These are phyloP conservation scores for Trichosporon faecale DNA, from an alignment of 1,284 basidiomycete species.

Conservation along the genomic window DNA sequence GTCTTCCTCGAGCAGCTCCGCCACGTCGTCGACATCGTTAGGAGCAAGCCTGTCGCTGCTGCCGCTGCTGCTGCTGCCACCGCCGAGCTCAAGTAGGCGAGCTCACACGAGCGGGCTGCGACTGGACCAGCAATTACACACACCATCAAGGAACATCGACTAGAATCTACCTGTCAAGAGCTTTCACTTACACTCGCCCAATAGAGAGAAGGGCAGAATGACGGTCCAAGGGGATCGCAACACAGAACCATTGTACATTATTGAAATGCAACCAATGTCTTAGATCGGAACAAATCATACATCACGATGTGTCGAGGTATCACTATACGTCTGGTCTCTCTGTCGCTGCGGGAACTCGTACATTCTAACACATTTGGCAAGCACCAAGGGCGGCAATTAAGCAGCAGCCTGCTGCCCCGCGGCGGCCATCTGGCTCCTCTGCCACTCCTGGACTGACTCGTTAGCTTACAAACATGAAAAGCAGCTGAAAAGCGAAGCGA, in stretches of 20 bases:
- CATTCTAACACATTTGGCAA: neutral
- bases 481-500: neutral
- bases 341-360: neutral
- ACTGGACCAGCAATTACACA: no score
- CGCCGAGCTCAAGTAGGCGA: constrained; percentile 13
- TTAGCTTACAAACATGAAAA: neutral
- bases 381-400: neutral
- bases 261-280: neutral
- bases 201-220: neutral
- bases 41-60: constrained; percentile 6
- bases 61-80: neutral
- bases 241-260: neutral
- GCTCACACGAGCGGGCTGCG: neutral
- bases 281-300: neutral
- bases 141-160: neutral
- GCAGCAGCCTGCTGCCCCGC: constrained; percentile 6
- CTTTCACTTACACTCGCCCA: neutral
- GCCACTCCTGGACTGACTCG: constrained; percentile 49
- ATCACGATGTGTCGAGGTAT: neutral
- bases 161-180: neutral
- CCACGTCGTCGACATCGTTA: constrained; percentile 39
- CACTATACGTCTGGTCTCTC: neutral
- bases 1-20: constrained; percentile 51
- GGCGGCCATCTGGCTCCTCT: constrained; percentile 37
- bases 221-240: neutral